These are phyloP conservation scores for Domatiomyces catenatus DNA, from an alignment of 2,329 filamentous ascomycete species.

Conservation along the genomic window DNA sequence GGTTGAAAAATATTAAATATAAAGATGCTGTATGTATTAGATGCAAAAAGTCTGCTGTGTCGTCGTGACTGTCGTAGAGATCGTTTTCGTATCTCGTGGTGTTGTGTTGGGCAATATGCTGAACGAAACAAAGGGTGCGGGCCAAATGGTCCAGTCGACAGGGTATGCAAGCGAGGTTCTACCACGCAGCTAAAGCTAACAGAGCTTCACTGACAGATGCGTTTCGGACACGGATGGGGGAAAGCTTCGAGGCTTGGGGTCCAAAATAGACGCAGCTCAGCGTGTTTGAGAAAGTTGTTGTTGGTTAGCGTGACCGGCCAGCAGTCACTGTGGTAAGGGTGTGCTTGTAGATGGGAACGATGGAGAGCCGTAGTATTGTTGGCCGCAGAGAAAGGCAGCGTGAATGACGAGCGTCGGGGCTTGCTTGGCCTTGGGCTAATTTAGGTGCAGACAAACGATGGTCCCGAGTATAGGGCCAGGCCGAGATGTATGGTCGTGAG, in stretches of 20 bases:
- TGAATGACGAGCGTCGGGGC: not conserved
- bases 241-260: too few species aligned
- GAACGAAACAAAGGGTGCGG: not conserved
- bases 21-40: not conserved
- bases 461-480: not conserved
- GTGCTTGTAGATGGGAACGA: slow-evolving; percentile 4
- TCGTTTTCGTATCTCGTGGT: slow-evolving; percentile 4
- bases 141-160: not conserved
- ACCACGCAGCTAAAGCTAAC: slow-evolving; percentile 1
- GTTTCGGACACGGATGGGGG: not conserved
- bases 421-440: not conserved
- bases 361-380: slow-evolving; percentile 3
- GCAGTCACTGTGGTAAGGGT: slow-evolving; percentile 12
- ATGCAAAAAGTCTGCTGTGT: slow-evolving; percentile 3
- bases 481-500: not conserved
- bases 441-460: not conserved
- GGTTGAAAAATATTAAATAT: not conserved
- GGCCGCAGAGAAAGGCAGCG: not conserved
- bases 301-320: slow-evolving; percentile 13
- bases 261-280: slow-evolving; percentile 5
- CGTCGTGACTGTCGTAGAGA: not conserved
- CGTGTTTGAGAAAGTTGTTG: slow-evolving; percentile 13
- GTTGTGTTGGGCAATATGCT: slow-evolving; percentile 3
- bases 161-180: not conserved
- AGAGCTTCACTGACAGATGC: slow-evolving; percentile 14